Base-by-base conservation (phyloP, 2,329 filamentous ascomycete genomes). In the Elsinoe ampelina region DNA sequence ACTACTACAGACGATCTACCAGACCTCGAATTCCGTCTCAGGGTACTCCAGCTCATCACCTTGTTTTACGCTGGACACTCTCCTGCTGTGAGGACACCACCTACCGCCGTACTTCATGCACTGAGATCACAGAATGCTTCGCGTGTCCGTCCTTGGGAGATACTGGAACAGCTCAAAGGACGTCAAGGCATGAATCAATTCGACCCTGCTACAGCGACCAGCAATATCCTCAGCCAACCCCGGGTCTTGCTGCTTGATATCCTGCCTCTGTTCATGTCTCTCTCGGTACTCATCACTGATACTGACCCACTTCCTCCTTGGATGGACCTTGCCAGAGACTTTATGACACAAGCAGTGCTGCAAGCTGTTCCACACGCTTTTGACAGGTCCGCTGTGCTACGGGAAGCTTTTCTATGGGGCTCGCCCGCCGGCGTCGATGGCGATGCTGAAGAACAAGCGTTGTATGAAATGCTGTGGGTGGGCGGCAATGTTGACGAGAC, bases 281-380 rank as follows among this genome's bases (percentile, higher is more conserved):
- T 81, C 1, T 77, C 77, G 15, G 19, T 45, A 5, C 13, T n/a
- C 22, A 32, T 42, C 5, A 42, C 54, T 2, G 38, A 56, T 13
- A 19, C n/a, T 8, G 10, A 13, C 11, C 54, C 54, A 10, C 19
- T 42, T 1, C 68, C 71, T 2, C 64, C 69, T 5, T 78, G 75
- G 73, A 72, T 76, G 61, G 67, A 75, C 19, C 64, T 79, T 8
- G 71, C 73, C 0, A 72, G 69, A 0, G 68, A 72, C 13, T 76
- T 77, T 58, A 76, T 80, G 70, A 62, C 77, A 7, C 77, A 80
- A 58, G 73, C 76, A 35, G 71, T 71, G 7, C 59, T 79, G 3
- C 78, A 81, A 64, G 75, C 78, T 57, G 74, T 71, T 5, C 59
- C 78, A 3, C 78, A 81, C 63, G 75, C 78, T 57, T 74, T 74